Evolutionary conservation across 108 stramenopile genomes (phyloP).

Genomic region (Fragilaria radians): DNA sequence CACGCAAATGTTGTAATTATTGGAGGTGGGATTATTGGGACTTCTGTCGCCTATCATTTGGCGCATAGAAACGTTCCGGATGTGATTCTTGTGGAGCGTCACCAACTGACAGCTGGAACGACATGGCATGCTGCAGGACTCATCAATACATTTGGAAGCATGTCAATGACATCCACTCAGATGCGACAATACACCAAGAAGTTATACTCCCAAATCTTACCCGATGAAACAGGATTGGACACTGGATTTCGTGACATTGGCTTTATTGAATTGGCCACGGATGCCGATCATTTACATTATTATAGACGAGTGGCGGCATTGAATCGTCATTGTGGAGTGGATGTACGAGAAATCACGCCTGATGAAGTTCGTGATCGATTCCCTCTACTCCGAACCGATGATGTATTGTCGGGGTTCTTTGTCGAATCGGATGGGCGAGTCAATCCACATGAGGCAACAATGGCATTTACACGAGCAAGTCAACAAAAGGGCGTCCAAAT

Average conservation of each 20-base stretch:
- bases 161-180: constrained; percentile 27
- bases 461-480: constrained; percentile 53
- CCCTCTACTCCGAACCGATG: constrained; percentile 38
- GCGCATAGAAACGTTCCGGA: constrained; percentile 38
- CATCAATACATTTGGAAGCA: constrained; percentile 61
- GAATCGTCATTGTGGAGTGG: constrained; percentile 61
- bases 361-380: constrained; percentile 38
- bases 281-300: constrained; percentile 48
- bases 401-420: constrained; percentile 64
- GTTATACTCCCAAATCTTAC: constrained; percentile 45
- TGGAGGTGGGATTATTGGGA: constrained; percentile 80
- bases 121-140: constrained; percentile 84
- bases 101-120: constrained; percentile 60
- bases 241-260: constrained; percentile 61
- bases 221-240: constrained; percentile 51
- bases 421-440: constrained; percentile 65
- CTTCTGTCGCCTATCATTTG: constrained; percentile 69
- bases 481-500: constrained; percentile 36
- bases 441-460: constrained; percentile 71
- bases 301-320: constrained; percentile 63
- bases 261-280: constrained; percentile 69
- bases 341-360: constrained; percentile 56
- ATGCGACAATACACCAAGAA: constrained; percentile 57
- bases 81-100: constrained; percentile 57
- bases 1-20: constrained; percentile 57